phyloP scores from a whole-genome alignment of 345 rosid species.

The Salix brachista region DNA sequence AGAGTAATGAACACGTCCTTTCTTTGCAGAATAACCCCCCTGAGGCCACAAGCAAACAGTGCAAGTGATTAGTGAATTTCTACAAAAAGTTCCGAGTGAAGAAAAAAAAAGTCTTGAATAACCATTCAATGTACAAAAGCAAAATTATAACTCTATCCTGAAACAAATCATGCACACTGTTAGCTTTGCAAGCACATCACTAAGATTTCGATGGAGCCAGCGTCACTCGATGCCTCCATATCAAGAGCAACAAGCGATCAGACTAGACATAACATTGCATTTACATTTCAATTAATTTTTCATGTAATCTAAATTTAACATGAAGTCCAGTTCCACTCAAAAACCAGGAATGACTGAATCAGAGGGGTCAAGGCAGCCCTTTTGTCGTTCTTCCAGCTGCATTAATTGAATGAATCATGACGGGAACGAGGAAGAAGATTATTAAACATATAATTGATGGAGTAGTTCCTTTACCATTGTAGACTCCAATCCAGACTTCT shows the following conservation, averaged over 20 bases:
- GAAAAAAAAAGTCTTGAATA: neutral
- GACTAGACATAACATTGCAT: neutral
- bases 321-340: neutral
- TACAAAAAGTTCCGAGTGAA: neutral
- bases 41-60: constrained; percentile 21
- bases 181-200: neutral
- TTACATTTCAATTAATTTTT: neutral
- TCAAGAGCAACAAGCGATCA: neutral
- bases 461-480: constrained; percentile 35
- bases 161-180: neutral
- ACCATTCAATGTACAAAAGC: neutral
- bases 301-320: neutral
- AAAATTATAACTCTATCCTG: neutral
- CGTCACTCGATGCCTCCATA: neutral
- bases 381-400: neutral
- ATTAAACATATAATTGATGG: neutral
- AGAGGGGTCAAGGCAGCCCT: neutral
- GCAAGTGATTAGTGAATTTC: neutral
- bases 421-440: neutral
- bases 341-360: neutral
- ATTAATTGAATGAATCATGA: neutral
- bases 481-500: constrained; percentile 33
- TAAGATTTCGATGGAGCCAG: neutral
- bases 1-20: constrained; percentile 51
- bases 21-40: constrained; percentile 41